Evolutionary conservation across 2,329 filamentous ascomycete genomes (phyloP).

Genomic region (Sordariomycetes sp.): DNA sequence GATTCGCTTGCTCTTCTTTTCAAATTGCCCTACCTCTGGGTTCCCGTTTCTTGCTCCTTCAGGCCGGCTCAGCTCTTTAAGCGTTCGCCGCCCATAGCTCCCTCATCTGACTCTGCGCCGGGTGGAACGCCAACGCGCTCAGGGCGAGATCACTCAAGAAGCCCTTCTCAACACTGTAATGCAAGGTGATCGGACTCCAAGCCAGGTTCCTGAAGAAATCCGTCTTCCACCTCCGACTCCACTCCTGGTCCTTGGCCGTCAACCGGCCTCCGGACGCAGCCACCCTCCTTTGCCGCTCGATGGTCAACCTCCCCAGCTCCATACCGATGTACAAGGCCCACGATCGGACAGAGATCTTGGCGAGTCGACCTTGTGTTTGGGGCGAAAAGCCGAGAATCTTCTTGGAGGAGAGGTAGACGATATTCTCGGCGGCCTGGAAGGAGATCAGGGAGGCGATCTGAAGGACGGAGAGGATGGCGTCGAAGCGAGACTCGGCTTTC

Average conservation of each 20-base stretch:
- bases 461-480: slow-evolving; percentile 47
- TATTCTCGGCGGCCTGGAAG: slow-evolving; percentile 79
- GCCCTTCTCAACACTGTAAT: slow-evolving; percentile 69
- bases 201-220: slow-evolving; percentile 61
- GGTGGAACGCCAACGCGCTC: slow-evolving; percentile 32
- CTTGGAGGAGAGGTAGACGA: slow-evolving; percentile 66
- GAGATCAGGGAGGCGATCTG: slow-evolving; percentile 59
- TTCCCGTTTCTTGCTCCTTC: too few species aligned
- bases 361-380: slow-evolving; percentile 50
- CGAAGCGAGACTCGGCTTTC: slow-evolving; percentile 22
- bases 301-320: slow-evolving; percentile 59
- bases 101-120: slow-evolving; percentile 33
- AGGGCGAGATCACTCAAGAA: slow-evolving; percentile 29
- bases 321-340: slow-evolving; percentile 73
- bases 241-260: slow-evolving; percentile 25
- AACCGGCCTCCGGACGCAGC: slow-evolving; percentile 5
- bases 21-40: too few species aligned
- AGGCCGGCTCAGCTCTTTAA: too few species aligned
- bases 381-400: slow-evolving; percentile 54
- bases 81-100: slow-evolving; percentile 29
- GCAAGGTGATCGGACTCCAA: slow-evolving; percentile 74
- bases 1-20: too few species aligned
- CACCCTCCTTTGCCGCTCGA: slow-evolving; percentile 31
- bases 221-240: slow-evolving; percentile 49
- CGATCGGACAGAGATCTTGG: slow-evolving; percentile 65